These are phyloP conservation scores for Tylopilus felleus DNA, from an alignment of 768 basidiomycete genomes.

Conservation along the genomic window DNA sequence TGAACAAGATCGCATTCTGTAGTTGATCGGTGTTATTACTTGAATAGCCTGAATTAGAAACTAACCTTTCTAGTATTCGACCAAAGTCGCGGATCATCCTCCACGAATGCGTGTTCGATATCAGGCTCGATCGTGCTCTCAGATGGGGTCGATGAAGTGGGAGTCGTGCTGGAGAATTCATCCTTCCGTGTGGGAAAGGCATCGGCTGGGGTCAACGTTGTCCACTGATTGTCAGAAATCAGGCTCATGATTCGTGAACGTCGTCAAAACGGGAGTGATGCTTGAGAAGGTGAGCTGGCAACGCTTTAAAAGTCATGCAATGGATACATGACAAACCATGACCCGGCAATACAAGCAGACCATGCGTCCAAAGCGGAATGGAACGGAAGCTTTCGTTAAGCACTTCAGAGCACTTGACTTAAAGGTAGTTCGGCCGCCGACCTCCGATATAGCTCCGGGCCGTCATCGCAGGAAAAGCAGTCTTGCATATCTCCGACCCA, in stretches of 20 bases:
- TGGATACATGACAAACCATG: not conserved
- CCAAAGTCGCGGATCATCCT: conserved; percentile 65
- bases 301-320: conserved; percentile 1
- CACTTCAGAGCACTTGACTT: not conserved
- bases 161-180: not conserved
- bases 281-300: not conserved
- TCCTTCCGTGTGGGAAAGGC: not conserved
- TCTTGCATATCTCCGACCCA: no score
- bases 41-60: not conserved
- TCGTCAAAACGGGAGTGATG: not conserved
- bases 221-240: not conserved
- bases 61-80: conserved; percentile 52
- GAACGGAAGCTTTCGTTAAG: not conserved
- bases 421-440: conserved; percentile 6
- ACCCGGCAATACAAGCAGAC: not conserved
- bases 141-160: not conserved
- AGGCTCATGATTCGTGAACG: conserved; percentile 5
- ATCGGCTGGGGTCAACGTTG: not conserved
- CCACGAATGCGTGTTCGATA: conserved; percentile 42
- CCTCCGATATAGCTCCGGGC: conserved; percentile 2
- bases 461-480: no score
- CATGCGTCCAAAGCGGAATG: not conserved
- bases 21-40: not conserved
- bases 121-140: conserved; percentile 19
- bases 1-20: conserved; percentile 21